phyloP scores from a whole-genome alignment of 805 yeast genomes.

The Clavispora vitiphila region DNA sequence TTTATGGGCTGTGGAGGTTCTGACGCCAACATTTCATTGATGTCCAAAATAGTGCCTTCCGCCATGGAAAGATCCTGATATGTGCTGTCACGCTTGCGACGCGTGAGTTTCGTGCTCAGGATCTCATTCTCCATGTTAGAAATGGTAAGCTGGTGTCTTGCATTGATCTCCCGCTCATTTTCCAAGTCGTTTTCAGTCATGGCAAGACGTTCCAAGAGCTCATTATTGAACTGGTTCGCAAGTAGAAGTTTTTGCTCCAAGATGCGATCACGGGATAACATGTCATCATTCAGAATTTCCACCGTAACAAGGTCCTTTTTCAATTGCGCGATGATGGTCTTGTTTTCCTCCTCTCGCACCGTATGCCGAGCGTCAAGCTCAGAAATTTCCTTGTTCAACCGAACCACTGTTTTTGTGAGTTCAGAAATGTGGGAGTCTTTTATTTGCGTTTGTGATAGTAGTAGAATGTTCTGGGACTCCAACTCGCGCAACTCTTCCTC shows the following conservation, averaged over 20 bases:
- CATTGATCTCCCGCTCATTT: slow-evolving; percentile 12
- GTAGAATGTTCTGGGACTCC: slow-evolving; percentile 21
- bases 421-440: slow-evolving; percentile 18
- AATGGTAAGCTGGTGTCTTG: slow-evolving; percentile 10
- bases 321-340: slow-evolving; percentile 16
- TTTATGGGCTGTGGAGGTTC: slow-evolving; percentile 8
- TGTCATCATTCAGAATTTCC: slow-evolving; percentile 40
- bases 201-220: slow-evolving; percentile 38
- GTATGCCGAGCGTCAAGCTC: slow-evolving; percentile 10
- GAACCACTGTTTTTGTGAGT: slow-evolving; percentile 11
- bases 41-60: slow-evolving; percentile 14
- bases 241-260: slow-evolving; percentile 27
- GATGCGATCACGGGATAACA: slow-evolving; percentile 36
- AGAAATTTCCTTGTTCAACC: slow-evolving; percentile 18
- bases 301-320: slow-evolving; percentile 32
- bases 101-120: not conserved
- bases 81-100: slow-evolving; percentile 8
- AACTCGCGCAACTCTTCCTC: slow-evolving; percentile 38
- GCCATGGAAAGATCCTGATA: slow-evolving; percentile 12
- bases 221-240: slow-evolving; percentile 37
- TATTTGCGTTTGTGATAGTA: slow-evolving; percentile 13
- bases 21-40: slow-evolving; percentile 15
- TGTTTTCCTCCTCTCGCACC: slow-evolving; percentile 1
- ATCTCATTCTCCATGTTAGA: slow-evolving; percentile 12
- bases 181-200: slow-evolving; percentile 36